phyloP scores from a whole-genome alignment of 164 flowering plant species.

The Litsea cubeba region DNA sequence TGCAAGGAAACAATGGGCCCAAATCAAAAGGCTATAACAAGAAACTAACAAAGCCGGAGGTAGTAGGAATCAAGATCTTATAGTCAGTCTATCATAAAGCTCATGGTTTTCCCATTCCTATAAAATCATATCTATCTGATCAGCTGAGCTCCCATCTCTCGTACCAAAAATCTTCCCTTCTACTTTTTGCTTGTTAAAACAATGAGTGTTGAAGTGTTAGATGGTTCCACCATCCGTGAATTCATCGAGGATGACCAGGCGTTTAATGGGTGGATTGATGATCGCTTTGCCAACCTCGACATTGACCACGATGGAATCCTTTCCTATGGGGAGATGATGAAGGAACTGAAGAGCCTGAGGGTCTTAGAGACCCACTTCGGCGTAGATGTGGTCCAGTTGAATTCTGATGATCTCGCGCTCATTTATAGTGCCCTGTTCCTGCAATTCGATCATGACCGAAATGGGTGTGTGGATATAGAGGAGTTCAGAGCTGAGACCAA shows the following conservation, averaged over 20 bases:
- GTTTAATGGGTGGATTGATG: conserved; percentile 30
- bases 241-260: conserved; percentile 37
- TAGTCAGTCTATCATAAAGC: not conserved
- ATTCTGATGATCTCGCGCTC: not conserved
- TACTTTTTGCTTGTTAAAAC: not conserved
- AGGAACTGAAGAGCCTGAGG: conserved; percentile 22
- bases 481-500: conserved; percentile 36
- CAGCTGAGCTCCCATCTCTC: not conserved
- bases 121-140: not conserved
- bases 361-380: conserved; percentile 19
- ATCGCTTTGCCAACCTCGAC: conserved; percentile 39
- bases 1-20: too few relatives aligned
- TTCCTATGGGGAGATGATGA: conserved; percentile 29
- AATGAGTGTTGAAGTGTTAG: conserved; percentile 42
- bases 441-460: conserved; percentile 37
- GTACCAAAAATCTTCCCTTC: not conserved
- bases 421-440: conserved; percentile 15
- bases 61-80: too few relatives aligned
- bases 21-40: too few relatives aligned
- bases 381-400: conserved; percentile 25
- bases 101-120: not conserved
- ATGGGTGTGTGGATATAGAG: conserved; percentile 32
- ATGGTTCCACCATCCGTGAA: conserved; percentile 25
- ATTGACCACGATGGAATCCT: conserved; percentile 36
- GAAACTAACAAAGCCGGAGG: too few relatives aligned